Evolutionary conservation across 768 basidiomycete species (phyloP), one percentile per base, ranked within the genome.

Genomic region (Dacryopinax spathularia): DNA sequence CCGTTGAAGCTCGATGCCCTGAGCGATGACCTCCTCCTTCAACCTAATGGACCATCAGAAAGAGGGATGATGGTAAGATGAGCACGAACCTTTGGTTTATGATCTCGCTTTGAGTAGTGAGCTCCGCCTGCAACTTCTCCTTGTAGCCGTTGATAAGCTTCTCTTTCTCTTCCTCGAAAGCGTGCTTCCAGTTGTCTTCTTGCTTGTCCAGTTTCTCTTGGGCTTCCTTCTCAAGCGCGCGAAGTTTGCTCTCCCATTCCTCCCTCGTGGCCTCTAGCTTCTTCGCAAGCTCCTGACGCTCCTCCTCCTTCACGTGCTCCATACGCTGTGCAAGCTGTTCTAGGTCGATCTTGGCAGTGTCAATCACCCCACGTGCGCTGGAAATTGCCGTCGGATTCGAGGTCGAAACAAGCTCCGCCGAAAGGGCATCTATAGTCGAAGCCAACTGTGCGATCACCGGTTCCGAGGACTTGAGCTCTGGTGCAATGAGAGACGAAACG

Each of bases 1-100:
- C 60, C 93, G 86, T 72, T 98, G 96, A 25, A 98, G 84, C 75
- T 98, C 96, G 70, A 99, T 92, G 18, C 94, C 96, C 73, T 98
- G 94, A 2, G 93, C 88, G 60, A 98, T 81, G 62, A 98, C 91
- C 73, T 95, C 93, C 72, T 95, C 91, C 73, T 87, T 89, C 64
- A 99, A 80, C 39, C 93, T 96, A 22, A 37, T 33, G 22, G n/a
- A 56, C 18, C 25, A 37, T 29, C 39, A 56, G 12, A 16, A 56
- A 22, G 22, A 27, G 62, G 29, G 18, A 22, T 33, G 37, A 27
- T 43, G 20, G n/a, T 31, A 62, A 48, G 15, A 43, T 39, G 48
- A 5, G 48, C 7, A 65, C 81, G 65, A 69, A 94, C 93, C 95
- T 85, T 77, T 97, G 85, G 73, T 98, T 93, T 73, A 98, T 93